These are phyloP conservation scores for Chamaenerion angustifolium DNA, from an alignment of 345 rosid species.

Conservation along the genomic window DNA sequence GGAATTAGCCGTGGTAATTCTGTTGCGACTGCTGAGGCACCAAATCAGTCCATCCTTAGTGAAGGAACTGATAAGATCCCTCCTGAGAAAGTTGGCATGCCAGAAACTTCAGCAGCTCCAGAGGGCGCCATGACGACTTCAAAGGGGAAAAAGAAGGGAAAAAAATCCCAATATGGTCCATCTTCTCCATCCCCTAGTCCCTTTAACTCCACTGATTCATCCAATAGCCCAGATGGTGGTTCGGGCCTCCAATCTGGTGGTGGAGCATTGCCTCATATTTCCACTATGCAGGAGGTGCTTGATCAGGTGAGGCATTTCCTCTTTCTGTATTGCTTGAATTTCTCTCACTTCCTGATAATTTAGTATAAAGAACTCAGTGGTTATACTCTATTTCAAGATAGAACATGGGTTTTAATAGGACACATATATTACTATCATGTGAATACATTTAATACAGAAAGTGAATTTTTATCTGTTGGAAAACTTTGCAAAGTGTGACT, in stretches of 20 bases:
- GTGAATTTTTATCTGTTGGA: too few species aligned
- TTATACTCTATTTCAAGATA: too few species aligned
- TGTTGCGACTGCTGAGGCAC: slow-evolving; percentile 17
- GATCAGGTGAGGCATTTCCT: slow-evolving; percentile 27
- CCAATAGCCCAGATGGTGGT: slow-evolving; percentile 32
- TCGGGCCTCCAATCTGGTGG: slow-evolving; percentile 26
- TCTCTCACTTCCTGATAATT: too few species aligned
- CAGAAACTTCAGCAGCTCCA: slow-evolving; percentile 15
- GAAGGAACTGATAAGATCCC: slow-evolving; percentile 13
- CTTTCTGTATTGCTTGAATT: too few species aligned
- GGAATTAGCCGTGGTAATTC: slow-evolving; percentile 19
- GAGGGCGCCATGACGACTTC: slow-evolving; percentile 21
- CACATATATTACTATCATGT: too few species aligned
- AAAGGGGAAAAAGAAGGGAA: slow-evolving; percentile 45
- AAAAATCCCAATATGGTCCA: slow-evolving; percentile 30
- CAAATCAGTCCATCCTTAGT: slow-evolving; percentile 14
- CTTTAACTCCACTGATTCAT: slow-evolving; percentile 46
- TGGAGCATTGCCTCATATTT: slow-evolving; percentile 29
- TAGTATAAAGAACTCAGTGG: too few species aligned
- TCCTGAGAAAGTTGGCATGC: slow-evolving; percentile 22
- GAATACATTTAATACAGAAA: too few species aligned
- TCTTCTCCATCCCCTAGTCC: slow-evolving; percentile 35
- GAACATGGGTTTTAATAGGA: too few species aligned
- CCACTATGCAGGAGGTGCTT: slow-evolving; percentile 39
- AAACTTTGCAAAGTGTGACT: too few species aligned